A percentile compares a stretch with the other conserved stretches of the same genome.
Evolutionary conservation across 768 basidiomycete species (phyloP).

Genomic region (Suillus occidentalis): DNA sequence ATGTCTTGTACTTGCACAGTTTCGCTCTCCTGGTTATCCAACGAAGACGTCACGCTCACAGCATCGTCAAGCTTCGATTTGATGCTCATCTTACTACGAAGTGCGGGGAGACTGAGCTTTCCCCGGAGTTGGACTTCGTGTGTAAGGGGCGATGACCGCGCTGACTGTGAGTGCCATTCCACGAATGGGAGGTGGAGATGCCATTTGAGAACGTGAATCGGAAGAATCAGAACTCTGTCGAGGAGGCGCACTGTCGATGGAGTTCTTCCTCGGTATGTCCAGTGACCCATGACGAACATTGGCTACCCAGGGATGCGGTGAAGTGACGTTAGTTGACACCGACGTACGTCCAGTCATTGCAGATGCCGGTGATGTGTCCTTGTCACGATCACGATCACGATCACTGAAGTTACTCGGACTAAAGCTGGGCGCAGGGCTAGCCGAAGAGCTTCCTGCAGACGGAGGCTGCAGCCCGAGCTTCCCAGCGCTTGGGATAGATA

Average conservation of each 20-base stretch:
- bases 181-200: constrained; percentile 42
- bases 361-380: constrained; percentile 17
- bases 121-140: constrained; percentile 44
- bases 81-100: constrained; percentile 44
- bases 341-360: constrained; percentile 14
- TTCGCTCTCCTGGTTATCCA: constrained; percentile 40
- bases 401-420: constrained; percentile 14
- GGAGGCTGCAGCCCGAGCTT: constrained; percentile 7
- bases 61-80: constrained; percentile 33
- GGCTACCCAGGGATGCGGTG: constrained; percentile 16
- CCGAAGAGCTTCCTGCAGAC: constrained; percentile 4
- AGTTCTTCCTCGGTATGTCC: constrained; percentile 20
- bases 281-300: constrained; percentile 15
- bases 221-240: constrained; percentile 27
- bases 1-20: constrained; percentile 76
- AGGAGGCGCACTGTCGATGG: constrained; percentile 18
- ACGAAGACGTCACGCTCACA: constrained; percentile 21
- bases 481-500: constrained; percentile 8
- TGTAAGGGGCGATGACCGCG: constrained; percentile 25
- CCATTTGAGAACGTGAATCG: constrained; percentile 35
- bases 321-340: constrained; percentile 12
- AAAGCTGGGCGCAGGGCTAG: constrained; percentile 13
- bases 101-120: constrained; percentile 69
- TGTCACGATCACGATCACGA: constrained; percentile 17
- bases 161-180: constrained; percentile 37